These are phyloP conservation scores for Pestalotiopsis sp. DNA, from an alignment of 2,329 filamentous ascomycete genomes.

Conservation along the genomic window DNA sequence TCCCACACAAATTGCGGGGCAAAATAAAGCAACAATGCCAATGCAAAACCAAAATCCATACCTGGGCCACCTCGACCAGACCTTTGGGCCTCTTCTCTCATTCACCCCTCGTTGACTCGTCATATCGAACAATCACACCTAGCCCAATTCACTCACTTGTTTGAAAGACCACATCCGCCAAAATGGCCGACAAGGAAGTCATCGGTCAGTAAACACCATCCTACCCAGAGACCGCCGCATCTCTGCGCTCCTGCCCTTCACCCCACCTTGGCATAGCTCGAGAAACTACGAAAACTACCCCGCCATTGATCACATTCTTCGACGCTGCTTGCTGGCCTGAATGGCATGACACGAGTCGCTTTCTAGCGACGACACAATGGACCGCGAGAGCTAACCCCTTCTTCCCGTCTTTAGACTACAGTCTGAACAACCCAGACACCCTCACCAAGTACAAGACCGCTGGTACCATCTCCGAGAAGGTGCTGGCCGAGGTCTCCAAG, in stretches of 20 bases:
- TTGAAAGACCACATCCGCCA: slow-evolving; percentile 11
- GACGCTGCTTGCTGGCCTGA: background rate
- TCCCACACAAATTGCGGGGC: slow-evolving; percentile 12
- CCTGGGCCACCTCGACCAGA: background rate
- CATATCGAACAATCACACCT: background rate
- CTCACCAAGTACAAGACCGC: slow-evolving; percentile 99
- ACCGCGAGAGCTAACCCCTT: slow-evolving; percentile 5
- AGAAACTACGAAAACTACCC: slow-evolving; percentile 22
- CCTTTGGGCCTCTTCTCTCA: slow-evolving; percentile 6
- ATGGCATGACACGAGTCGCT: slow-evolving; percentile 3
- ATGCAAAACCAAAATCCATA: slow-evolving; percentile 13
- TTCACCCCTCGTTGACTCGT: background rate
- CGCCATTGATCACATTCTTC: slow-evolving; percentile 16
- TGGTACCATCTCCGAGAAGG: slow-evolving; percentile 92
- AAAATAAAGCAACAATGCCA: slow-evolving; percentile 8
- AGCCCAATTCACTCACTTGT: slow-evolving; percentile 10
- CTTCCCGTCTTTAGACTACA: slow-evolving; percentile 68
- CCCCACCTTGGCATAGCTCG: slow-evolving; percentile 2
- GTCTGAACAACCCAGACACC: slow-evolving; percentile 88
- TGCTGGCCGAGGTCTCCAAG: slow-evolving; percentile 80
- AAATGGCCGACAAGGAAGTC: slow-evolving; percentile 25
- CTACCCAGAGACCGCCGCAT: background rate
- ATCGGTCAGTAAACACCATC: slow-evolving; percentile 23
- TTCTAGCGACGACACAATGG: slow-evolving; percentile 20
- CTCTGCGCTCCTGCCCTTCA: slow-evolving; percentile 1